These are phyloP conservation scores for Neoboletus subvelutipes DNA, from an alignment of 768 basidiomycete genomes.

Conservation along the genomic window DNA sequence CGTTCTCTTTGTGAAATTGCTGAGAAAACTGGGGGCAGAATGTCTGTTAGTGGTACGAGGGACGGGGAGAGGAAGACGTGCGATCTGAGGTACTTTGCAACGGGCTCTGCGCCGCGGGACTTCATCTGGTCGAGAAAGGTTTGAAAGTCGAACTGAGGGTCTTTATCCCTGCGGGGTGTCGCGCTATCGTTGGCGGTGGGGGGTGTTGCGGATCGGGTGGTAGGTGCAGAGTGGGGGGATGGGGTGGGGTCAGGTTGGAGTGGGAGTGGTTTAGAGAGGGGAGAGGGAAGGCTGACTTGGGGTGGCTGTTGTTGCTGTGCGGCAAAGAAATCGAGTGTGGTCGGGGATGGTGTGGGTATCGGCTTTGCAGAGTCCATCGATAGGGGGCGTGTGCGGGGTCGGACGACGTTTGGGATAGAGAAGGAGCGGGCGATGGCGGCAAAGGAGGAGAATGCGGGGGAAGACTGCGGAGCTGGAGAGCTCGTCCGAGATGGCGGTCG, in stretches of 20 bases:
- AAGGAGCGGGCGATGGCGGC: constrained; percentile 67
- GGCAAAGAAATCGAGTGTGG: background rate
- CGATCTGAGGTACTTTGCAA: constrained; percentile 95
- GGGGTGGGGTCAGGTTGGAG: background rate
- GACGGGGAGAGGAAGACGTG: constrained; percentile 41
- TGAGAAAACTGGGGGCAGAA: constrained; percentile 70
- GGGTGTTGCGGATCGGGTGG: constrained; percentile 29
- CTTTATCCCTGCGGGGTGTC: constrained; percentile 36
- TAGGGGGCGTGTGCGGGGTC: constrained; percentile 21
- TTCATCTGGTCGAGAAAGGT: constrained; percentile 96
- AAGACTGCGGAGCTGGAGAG: background rate
- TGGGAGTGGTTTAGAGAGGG: background rate
- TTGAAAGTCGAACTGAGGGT: constrained; percentile 84
- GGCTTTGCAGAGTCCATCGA: constrained; percentile 9
- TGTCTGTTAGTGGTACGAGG: background rate
- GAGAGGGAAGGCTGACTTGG: background rate
- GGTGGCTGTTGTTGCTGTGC: constrained; percentile 1
- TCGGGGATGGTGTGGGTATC: constrained; percentile 3
- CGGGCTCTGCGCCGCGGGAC: constrained; percentile 79
- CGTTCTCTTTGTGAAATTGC: constrained; percentile 88
- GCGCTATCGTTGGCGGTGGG: constrained; percentile 8
- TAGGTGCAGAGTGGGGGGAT: constrained; percentile 12
- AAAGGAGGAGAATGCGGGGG: constrained; percentile 4
- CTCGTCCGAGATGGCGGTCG: background rate
- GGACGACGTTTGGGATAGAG: constrained; percentile 43